Evolutionary conservation across 345 rosid species (phyloP).

Genomic region (Trapa bicornis): DNA sequence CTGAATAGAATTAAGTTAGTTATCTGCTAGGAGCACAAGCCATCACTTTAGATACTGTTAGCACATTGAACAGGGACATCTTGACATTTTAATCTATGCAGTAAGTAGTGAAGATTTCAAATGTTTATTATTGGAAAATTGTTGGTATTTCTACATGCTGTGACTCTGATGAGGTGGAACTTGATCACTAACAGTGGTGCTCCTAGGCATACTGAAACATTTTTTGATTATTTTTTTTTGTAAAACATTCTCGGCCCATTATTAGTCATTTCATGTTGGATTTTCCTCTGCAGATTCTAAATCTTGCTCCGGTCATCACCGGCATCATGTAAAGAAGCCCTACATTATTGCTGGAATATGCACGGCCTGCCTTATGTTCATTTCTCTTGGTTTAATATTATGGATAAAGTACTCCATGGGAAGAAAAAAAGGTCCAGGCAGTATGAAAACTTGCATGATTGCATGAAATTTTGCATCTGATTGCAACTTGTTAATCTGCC

Average conservation of each 20-base stretch:
- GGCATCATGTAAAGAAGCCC: neutral
- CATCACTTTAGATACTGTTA: neutral
- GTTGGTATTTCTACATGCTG: too few species aligned
- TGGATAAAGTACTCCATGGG: slow-evolving; percentile 21
- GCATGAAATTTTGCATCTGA: neutral
- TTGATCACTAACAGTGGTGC: too few species aligned
- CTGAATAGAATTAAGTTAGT: too few species aligned
- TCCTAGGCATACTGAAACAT: too few species aligned
- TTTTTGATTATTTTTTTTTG: too few species aligned
- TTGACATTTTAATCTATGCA: neutral
- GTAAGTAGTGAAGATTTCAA: neutral
- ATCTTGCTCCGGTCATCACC: slow-evolving; percentile 7
- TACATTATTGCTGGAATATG: slow-evolving; percentile 12
- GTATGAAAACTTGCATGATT: neutral
- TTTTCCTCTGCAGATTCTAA: slow-evolving; percentile 14
- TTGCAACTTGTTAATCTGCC: neutral
- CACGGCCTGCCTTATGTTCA: slow-evolving; percentile 16
- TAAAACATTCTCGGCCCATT: too few species aligned
- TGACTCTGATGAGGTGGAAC: too few species aligned
- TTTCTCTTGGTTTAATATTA: slow-evolving; percentile 11
- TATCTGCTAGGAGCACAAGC: too few species aligned
- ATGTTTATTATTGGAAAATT: neutral
- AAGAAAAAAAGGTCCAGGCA: slow-evolving; percentile 13
- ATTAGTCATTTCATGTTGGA: slow-evolving; percentile 12
- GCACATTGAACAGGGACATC: neutral